phyloP scores from a whole-genome alignment of 192 early-diverging fungal species.

The Gaertneriomyces semiglobifer region DNA sequence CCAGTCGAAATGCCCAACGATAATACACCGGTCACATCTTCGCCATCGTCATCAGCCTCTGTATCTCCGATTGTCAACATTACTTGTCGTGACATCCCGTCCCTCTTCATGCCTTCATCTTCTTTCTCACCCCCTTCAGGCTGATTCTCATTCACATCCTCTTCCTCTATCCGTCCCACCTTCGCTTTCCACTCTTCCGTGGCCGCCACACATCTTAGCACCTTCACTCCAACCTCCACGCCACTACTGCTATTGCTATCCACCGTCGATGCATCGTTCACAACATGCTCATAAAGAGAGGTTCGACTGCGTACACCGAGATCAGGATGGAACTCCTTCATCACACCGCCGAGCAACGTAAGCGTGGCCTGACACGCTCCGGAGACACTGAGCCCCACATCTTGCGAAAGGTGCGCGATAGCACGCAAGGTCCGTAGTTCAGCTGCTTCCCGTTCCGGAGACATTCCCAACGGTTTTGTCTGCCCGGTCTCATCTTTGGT shows the following conservation, averaged over 20 bases:
- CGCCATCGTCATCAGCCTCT: background rate
- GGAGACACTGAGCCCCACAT: constrained; percentile 11
- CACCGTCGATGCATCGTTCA: background rate
- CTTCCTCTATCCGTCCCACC: background rate
- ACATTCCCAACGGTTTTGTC: too few species aligned
- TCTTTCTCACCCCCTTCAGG: background rate
- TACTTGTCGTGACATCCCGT: too few species aligned
- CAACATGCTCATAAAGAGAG: constrained; percentile 26
- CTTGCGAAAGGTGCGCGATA: background rate
- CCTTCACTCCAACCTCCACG: background rate
- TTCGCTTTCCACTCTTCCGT: background rate
- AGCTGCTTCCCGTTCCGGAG: too few species aligned
- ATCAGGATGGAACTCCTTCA: constrained; percentile 35
- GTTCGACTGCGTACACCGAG: constrained; percentile 23
- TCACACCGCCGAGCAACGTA: constrained; percentile 13
- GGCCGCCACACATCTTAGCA: constrained; percentile 2
- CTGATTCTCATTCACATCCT: background rate
- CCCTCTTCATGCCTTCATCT: too few species aligned
- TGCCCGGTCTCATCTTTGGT: too few species aligned
- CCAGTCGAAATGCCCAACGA: constrained; percentile 1
- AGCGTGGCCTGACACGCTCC: constrained; percentile 24
- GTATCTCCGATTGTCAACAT: background rate
- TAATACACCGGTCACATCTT: background rate
- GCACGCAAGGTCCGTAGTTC: too few species aligned
- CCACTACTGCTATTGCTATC: background rate